These are phyloP conservation scores for Tilletia indica DNA, from an alignment of 1,284 basidiomycete species.

Conservation along the genomic window DNA sequence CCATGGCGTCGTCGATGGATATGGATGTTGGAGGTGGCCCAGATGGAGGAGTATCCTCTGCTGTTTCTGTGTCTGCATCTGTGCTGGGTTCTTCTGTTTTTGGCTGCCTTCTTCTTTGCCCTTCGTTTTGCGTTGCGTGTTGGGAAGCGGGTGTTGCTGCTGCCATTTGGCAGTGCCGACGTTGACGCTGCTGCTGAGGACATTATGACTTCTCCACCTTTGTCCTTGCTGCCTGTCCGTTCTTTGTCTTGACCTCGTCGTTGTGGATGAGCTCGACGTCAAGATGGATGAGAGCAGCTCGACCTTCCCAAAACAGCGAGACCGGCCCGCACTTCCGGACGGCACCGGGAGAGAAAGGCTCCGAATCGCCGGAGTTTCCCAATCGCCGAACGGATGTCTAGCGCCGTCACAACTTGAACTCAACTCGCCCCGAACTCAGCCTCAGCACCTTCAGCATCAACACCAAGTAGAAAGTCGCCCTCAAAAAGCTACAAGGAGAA, in stretches of 20 bases:
- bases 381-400: no score
- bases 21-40: slow-evolving; percentile 16
- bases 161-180: neutral
- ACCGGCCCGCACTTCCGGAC: no score
- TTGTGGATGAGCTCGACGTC: neutral
- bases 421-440: no score
- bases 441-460: neutral
- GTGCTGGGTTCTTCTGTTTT: neutral
- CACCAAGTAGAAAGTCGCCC: neutral
- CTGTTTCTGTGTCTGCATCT: neutral
- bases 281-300: no score
- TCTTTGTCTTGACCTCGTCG: no score
- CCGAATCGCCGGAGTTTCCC: no score
- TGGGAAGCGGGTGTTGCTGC: neutral
- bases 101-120: slow-evolving; percentile 47
- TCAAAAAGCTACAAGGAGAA: neutral
- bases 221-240: no score
- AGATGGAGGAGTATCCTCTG: neutral
- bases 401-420: no score
- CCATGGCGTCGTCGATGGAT: slow-evolving; percentile 16
- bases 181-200: neutral
- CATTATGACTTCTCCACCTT: no score
- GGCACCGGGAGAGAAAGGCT: no score
- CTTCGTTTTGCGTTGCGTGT: slow-evolving; percentile 46
- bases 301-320: no score